Percentiles rank a stretch among this genome's conserved stretches.
phyloP scores from a whole-genome alignment of 78 protist species.

The Mastigamoeba balamuthi region DNA sequence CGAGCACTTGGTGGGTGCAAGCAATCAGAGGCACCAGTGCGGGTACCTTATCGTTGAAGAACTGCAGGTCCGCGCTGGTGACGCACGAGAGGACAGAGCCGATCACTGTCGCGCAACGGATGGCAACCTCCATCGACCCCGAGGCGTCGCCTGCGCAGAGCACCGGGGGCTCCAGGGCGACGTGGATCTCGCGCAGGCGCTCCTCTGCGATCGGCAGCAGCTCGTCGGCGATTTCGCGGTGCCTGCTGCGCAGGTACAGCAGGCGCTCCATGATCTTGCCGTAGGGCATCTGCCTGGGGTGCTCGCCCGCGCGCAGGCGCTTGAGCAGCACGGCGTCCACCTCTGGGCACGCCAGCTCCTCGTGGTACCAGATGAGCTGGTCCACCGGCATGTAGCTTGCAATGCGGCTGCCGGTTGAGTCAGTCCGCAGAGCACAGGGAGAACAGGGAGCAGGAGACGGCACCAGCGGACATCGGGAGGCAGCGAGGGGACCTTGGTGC shows the following conservation, averaged over 20 bases:
- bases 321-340: background rate
- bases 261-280: background rate
- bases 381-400: background rate
- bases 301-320: background rate
- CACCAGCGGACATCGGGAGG: too few species aligned
- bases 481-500: background rate
- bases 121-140: constrained; percentile 10
- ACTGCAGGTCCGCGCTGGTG: background rate
- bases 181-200: background rate
- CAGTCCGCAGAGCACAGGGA: too few species aligned
- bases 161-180: background rate
- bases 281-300: background rate
- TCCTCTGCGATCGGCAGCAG: background rate
- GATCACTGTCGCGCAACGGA: constrained; percentile 4
- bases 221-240: background rate
- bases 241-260: background rate
- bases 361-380: background rate
- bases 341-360: background rate
- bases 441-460: too few species aligned
- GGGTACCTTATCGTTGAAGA: background rate
- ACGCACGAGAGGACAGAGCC: background rate
- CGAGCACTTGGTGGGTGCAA: background rate
- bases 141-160: constrained; percentile 4
- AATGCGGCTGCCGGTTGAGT: too few species aligned
- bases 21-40: background rate